Percentiles rank a stretch among this genome's conserved stretches.
phyloP scores from a whole-genome alignment of 148 eudicot species.

The Camellia sinensis region DNA sequence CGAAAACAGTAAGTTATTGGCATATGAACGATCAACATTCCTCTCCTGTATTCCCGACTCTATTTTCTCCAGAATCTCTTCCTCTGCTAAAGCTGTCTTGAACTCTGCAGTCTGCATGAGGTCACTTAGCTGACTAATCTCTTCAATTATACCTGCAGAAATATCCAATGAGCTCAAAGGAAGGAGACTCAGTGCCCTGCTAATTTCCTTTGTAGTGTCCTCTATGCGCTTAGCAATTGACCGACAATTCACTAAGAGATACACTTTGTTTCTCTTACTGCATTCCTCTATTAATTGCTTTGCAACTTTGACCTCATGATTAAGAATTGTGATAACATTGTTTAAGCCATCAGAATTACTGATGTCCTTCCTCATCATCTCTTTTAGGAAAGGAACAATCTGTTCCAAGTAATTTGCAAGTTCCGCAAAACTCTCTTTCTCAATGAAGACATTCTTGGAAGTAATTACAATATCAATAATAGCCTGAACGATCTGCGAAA shows the following conservation, averaged over 20 bases:
- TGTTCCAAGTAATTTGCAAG: constrained; percentile 29
- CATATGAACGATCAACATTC: constrained; percentile 37
- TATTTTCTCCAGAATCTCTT: constrained; percentile 39
- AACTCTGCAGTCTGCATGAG: constrained; percentile 37
- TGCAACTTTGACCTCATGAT: constrained; percentile 30
- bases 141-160: constrained; percentile 22
- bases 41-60: constrained; percentile 43
- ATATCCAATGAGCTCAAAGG: constrained; percentile 31
- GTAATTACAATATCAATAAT: constrained; percentile 22
- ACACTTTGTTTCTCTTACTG: constrained; percentile 31
- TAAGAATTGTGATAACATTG: constrained; percentile 22
- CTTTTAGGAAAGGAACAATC: constrained; percentile 34
- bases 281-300: constrained; percentile 32
- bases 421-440: constrained; percentile 26
- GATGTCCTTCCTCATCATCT: constrained; percentile 24
- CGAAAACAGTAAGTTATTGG: constrained; percentile 32
- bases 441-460: constrained; percentile 27
- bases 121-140: constrained; percentile 25
- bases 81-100: constrained; percentile 35
- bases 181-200: constrained; percentile 27
- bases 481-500: constrained; percentile 23
- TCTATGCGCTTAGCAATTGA: constrained; percentile 30
- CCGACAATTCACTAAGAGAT: constrained; percentile 38
- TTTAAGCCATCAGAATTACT: constrained; percentile 13
- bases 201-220: constrained; percentile 30